Evolutionary conservation across 495 filamentous ascomycete species (phyloP).

Genomic region (Lepraria neglecta): DNA sequence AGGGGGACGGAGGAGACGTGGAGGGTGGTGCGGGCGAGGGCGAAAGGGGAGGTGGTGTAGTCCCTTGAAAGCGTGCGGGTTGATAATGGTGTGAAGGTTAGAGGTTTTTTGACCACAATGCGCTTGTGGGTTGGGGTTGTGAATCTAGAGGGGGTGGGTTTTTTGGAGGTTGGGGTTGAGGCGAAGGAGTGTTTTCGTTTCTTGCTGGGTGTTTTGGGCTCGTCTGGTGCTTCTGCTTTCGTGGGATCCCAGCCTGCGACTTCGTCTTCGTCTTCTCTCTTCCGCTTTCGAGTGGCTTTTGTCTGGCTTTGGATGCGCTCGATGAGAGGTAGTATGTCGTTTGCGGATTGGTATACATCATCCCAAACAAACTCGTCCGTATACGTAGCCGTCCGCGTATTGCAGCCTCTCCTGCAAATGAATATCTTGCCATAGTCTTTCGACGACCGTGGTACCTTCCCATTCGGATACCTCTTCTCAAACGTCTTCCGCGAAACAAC

Average conservation of each 20-base stretch:
- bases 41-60: slow-evolving; percentile 78
- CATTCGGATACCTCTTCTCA: slow-evolving; percentile 61
- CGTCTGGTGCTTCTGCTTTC: slow-evolving; percentile 42
- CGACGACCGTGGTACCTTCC: slow-evolving; percentile 65
- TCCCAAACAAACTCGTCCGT: slow-evolving; percentile 93
- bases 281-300: slow-evolving; percentile 60
- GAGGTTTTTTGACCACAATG: slow-evolving; percentile 79
- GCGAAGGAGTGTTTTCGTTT: slow-evolving; percentile 43
- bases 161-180: slow-evolving; percentile 54
- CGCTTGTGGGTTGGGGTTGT: slow-evolving; percentile 70
- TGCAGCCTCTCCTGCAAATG: slow-evolving; percentile 82
- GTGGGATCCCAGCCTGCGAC: slow-evolving; percentile 27
- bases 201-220: slow-evolving; percentile 54
- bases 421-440: slow-evolving; percentile 83
- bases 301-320: slow-evolving; percentile 62
- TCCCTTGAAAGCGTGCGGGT: slow-evolving; percentile 76
- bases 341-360: slow-evolving; percentile 62
- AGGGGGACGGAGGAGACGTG: slow-evolving; percentile 91
- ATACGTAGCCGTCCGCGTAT: slow-evolving; percentile 79
- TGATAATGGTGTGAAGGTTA: slow-evolving; percentile 91
- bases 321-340: slow-evolving; percentile 56
- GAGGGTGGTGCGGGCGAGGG: slow-evolving; percentile 77
- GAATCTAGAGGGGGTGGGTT: slow-evolving; percentile 46
- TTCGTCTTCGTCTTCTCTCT: slow-evolving; percentile 44
- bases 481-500: slow-evolving; percentile 70